phyloP scores from a whole-genome alignment of 1,284 basidiomycete genomes.

The Thecaphora thlaspeos region DNA sequence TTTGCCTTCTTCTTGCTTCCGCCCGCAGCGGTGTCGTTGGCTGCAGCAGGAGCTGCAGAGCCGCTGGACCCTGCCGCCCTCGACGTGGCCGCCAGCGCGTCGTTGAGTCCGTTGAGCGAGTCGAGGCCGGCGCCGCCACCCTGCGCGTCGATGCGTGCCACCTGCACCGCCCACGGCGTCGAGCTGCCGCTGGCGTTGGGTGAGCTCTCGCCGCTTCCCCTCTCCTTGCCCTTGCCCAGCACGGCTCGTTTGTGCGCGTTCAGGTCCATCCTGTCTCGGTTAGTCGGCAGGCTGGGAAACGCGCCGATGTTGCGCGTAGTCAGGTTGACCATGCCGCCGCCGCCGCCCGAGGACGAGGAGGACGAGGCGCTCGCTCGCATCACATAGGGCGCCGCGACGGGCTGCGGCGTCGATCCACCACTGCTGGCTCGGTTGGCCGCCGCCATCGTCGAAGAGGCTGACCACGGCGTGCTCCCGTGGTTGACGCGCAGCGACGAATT shows the following conservation, averaged over 20 bases:
- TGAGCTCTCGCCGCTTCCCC: not conserved
- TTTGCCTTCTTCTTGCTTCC: conserved; percentile 42
- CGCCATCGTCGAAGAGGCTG: conserved; percentile 6
- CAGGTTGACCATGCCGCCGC: too few relatives aligned
- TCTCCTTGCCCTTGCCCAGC: conserved; percentile 15
- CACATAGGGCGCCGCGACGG: conserved; percentile 19
- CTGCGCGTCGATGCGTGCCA: conserved; percentile 21
- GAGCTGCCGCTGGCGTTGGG: conserved; percentile 4
- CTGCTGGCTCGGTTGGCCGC: not conserved
- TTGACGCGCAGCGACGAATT: conserved; percentile 4
- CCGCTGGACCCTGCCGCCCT: not conserved
- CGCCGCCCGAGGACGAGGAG: too few relatives aligned
- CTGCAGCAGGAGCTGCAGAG: not conserved
- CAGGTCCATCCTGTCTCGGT: conserved; percentile 23
- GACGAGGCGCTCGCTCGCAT: conserved; percentile 1
- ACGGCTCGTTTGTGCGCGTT: conserved; percentile 48
- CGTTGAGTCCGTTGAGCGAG: conserved; percentile 12
- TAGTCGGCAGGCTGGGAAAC: conserved; percentile 48
- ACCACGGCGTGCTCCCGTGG: conserved; percentile 8
- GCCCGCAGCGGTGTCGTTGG: conserved; percentile 1
- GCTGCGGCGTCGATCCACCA: conserved; percentile 6
- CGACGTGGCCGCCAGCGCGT: conserved; percentile 16
- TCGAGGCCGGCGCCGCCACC: not conserved
- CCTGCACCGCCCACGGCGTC: conserved; percentile 16
- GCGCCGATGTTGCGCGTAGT: conserved; percentile 4